Evolutionary conservation across 768 basidiomycete genomes (phyloP).

Genomic region (Agrocybe pediades): DNA sequence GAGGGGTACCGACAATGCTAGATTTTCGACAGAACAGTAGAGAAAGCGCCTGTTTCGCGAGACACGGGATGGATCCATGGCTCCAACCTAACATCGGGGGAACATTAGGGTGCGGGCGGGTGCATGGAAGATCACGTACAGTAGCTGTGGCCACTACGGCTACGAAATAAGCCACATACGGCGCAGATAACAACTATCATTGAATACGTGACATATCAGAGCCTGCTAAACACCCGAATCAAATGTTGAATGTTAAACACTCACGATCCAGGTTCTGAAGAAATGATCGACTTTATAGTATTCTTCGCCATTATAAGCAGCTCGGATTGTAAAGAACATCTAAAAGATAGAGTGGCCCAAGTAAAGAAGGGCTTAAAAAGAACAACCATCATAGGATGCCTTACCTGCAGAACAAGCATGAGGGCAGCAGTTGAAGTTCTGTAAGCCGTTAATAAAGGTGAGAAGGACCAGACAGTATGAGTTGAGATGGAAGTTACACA

Average conservation of each 20-base stretch:
- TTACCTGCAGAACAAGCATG: constrained; percentile 44
- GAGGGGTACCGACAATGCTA: constrained; percentile 32
- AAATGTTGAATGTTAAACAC: too few species aligned
- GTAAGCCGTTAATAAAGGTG: not conserved
- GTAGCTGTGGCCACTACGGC: constrained; percentile 40
- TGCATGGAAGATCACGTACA: constrained; percentile 25
- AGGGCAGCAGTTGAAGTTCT: constrained; percentile 45
- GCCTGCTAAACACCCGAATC: too few species aligned
- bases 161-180: constrained; percentile 42
- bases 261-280: constrained; percentile 38
- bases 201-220: not conserved
- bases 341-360: constrained; percentile 14
- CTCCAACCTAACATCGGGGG: constrained; percentile 34
- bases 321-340: constrained; percentile 47
- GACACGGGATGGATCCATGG: constrained; percentile 32
- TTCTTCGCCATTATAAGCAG: constrained; percentile 33
- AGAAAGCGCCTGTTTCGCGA: constrained; percentile 52
- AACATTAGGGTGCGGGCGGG: not conserved
- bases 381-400: not conserved
- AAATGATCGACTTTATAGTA: constrained; percentile 34
- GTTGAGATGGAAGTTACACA: constrained; percentile 20
- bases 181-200: constrained; percentile 40
- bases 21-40: constrained; percentile 47
- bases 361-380: not conserved
- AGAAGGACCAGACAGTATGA: not conserved